Percentiles rank a stretch among this genome's conserved stretches.
Conservation (phyloP, 2,329 filamentous ascomycete genomes). For the Ophiostoma tasmaniense region DNA sequence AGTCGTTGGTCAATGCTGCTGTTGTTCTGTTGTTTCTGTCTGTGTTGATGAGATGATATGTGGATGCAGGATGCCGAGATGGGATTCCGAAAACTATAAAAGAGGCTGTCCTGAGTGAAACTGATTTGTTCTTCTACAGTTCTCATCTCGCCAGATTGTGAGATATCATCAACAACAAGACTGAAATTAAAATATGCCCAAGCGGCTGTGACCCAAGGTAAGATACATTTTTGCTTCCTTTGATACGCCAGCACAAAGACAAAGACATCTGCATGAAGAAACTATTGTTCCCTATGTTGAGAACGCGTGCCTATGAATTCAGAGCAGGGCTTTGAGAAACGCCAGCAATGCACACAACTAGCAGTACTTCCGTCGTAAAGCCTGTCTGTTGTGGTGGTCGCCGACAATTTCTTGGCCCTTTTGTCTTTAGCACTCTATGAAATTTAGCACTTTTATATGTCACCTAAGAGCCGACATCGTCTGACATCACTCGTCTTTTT, state of each 20-base stretch:
- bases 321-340: not conserved
- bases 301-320: not conserved
- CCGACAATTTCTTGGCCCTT: not conserved
- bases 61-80: not conserved
- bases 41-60: not conserved
- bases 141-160: not conserved
- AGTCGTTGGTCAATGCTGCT: not conserved
- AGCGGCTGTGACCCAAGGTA: not conserved
- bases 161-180: not conserved
- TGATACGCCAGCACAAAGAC: not conserved
- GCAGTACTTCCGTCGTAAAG: not conserved
- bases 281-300: conserved; percentile 20
- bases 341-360: not conserved
- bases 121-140: not conserved
- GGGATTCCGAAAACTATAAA: not conserved
- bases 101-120: not conserved
- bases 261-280: conserved; percentile 19
- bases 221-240: not conserved
- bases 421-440: conserved; percentile 12
- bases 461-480: conserved; percentile 23
- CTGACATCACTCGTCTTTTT: conserved; percentile 14
- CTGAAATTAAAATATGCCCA: not conserved
- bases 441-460: conserved; percentile 15
- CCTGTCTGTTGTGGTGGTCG: not conserved
- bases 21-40: not conserved